Evolutionary conservation across 176 grass and related monocot species (phyloP).

Genomic region (Panicum miliaceum): DNA sequence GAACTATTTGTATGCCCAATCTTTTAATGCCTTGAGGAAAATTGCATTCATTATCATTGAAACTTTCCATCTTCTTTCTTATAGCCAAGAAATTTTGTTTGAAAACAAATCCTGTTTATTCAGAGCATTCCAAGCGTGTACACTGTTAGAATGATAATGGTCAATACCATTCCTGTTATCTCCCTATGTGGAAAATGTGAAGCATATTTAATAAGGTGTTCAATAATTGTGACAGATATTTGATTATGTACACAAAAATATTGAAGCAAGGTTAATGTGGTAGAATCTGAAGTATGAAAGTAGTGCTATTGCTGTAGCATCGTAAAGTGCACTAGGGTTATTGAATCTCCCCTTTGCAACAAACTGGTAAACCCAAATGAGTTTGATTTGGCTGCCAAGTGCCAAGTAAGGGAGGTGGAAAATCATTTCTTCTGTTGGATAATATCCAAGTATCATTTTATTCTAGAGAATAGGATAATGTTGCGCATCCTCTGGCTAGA

Average conservation of each 20-base stretch:
- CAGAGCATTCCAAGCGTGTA: not conserved
- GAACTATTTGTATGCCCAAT: not conserved
- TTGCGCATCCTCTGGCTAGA: not conserved
- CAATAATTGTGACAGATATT: slow-evolving; percentile 8
- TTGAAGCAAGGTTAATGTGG: not conserved
- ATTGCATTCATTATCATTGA: not conserved
- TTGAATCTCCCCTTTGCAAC: not conserved
- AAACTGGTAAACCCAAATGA: not conserved
- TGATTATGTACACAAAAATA: not conserved
- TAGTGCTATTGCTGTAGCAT: not conserved
- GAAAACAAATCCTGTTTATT: not conserved
- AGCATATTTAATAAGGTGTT: not conserved
- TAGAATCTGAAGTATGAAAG: not conserved
- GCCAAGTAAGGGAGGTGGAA: not conserved
- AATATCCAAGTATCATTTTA: not conserved
- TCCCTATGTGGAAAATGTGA: not conserved
- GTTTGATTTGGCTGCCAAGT: not conserved
- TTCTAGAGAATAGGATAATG: not conserved
- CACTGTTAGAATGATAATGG: not conserved
- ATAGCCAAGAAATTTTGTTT: not conserved
- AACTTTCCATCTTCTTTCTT: not conserved
- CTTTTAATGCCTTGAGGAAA: not conserved
- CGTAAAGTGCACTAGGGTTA: not conserved
- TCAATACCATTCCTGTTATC: not conserved
- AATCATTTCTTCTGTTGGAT: not conserved